These are phyloP conservation scores for Carex littledalei DNA, from an alignment of 176 grass and related monocot genomes.

Conservation along the genomic window DNA sequence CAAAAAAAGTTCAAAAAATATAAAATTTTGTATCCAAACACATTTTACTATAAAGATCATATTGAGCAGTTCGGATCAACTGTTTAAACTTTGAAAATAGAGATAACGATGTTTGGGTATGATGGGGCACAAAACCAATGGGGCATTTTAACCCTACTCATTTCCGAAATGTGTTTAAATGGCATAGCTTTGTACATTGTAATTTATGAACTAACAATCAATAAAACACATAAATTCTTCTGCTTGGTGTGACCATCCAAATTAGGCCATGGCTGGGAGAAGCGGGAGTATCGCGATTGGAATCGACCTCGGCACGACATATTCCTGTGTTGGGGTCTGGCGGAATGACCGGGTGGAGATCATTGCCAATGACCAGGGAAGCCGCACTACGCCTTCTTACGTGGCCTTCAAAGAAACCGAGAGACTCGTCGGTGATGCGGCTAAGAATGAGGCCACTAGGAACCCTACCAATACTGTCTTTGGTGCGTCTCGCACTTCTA, in stretches of 20 bases:
- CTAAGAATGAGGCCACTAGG: background rate
- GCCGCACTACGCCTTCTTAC: background rate
- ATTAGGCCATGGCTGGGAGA: background rate
- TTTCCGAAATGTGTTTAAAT: too few relatives aligned
- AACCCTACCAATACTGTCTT: conserved; percentile 5
- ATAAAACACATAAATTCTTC: background rate
- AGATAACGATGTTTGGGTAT: too few relatives aligned
- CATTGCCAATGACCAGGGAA: conserved; percentile 1
- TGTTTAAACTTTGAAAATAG: too few relatives aligned
- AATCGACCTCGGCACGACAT: background rate
- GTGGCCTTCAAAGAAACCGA: background rate
- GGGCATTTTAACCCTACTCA: too few relatives aligned
- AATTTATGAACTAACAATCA: too few relatives aligned
- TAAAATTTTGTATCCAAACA: too few relatives aligned
- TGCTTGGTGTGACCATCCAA: background rate
- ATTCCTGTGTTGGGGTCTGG: background rate
- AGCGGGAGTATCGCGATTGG: background rate
- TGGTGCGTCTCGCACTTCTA: background rate
- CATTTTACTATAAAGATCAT: too few relatives aligned
- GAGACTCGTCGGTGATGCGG: background rate
- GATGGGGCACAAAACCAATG: too few relatives aligned
- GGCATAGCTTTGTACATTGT: too few relatives aligned
- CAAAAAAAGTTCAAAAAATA: too few relatives aligned
- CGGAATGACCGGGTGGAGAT: background rate
- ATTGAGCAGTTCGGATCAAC: too few relatives aligned